Evolutionary conservation across 345 rosid species (phyloP).

Genomic region (thale cress (Arabidopsis thaliana)): TAIR10.1 NC_003074.8:5097001-5097500

Average conservation of each 20-base stretch:
- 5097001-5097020: neutral
- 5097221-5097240: slow-evolving; percentile 52
- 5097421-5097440: slow-evolving; percentile 56
- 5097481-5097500: slow-evolving; percentile 53
- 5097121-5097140: neutral
- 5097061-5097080: too few relatives aligned
- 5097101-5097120: too few relatives aligned
- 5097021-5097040: neutral
- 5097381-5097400: slow-evolving; percentile 75
- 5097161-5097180: slow-evolving; percentile 67
- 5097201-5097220: slow-evolving; percentile 84
- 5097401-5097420: slow-evolving; percentile 75
- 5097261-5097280: slow-evolving; percentile 84
- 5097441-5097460: slow-evolving; percentile 73
- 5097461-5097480: slow-evolving; percentile 66
- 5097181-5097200: slow-evolving; percentile 84
- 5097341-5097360: slow-evolving; percentile 80
- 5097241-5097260: slow-evolving; percentile 75
- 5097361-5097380: slow-evolving; percentile 87
- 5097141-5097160: slow-evolving; percentile 52
- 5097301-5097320: slow-evolving; percentile 55
- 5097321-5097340: slow-evolving; percentile 53
- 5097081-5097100: too few relatives aligned
- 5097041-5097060: too few relatives aligned
- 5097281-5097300: slow-evolving; percentile 82